Conservation (phyloP, 306 rosid species). For the Clitoria ternatea region DNA sequence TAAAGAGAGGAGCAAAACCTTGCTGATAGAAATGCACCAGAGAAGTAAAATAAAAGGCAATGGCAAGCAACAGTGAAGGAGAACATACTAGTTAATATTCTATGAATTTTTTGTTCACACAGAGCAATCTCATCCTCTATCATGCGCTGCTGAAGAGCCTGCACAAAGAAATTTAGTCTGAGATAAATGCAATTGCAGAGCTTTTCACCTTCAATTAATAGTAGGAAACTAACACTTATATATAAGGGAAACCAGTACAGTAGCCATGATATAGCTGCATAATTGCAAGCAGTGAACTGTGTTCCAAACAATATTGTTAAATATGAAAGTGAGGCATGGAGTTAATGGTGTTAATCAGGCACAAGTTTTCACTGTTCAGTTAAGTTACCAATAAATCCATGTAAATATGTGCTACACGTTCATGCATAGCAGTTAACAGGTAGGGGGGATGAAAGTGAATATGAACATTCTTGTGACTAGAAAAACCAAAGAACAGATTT, state of each 20-base stretch:
- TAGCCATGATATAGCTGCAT: background rate
- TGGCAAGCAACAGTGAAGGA: background rate
- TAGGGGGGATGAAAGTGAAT: background rate
- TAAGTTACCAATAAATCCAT: background rate
- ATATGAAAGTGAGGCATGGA: background rate
- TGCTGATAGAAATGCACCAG: background rate
- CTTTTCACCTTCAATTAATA: conserved; percentile 1
- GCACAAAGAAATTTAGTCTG: conserved; percentile 32
- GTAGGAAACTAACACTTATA: background rate
- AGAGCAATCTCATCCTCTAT: conserved; percentile 66
- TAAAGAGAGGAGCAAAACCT: background rate
- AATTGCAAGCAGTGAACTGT: background rate
- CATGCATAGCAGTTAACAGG: background rate
- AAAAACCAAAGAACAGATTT: background rate
- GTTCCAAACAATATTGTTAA: background rate
- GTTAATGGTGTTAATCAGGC: background rate
- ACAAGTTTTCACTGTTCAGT: background rate
- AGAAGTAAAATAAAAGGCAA: conserved; percentile 4
- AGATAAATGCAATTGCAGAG: background rate
- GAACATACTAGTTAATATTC: conserved; percentile 47
- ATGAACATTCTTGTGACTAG: background rate
- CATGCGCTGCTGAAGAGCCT: conserved; percentile 59
- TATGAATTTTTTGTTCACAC: conserved; percentile 58
- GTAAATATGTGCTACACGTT: background rate
- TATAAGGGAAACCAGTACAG: background rate